A percentile compares a stretch with the other conserved stretches of the same genome.
Evolutionary conservation across 768 basidiomycete species (phyloP).

Genomic region (Trametes cingulata): DNA sequence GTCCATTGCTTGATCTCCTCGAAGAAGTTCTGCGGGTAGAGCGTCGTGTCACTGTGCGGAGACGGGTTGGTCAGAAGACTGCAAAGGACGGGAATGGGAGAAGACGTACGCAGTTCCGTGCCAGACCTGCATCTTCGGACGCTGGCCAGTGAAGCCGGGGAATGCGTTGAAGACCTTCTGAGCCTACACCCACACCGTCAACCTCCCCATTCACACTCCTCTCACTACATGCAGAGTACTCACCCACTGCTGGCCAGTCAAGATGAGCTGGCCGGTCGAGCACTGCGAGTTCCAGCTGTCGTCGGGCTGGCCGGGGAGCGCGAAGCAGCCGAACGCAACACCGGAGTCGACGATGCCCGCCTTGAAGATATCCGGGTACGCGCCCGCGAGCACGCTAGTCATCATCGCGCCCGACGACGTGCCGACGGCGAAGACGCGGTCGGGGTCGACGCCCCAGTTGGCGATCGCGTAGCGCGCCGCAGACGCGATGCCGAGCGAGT

Average conservation of each 20-base stretch:
- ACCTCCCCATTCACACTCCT: too few relatives aligned
- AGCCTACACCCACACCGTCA: constrained; percentile 32
- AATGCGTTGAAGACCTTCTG: constrained; percentile 49
- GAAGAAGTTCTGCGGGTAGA: constrained; percentile 50
- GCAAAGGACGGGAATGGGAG: not conserved
- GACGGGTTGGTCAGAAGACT: not conserved
- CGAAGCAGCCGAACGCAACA: constrained; percentile 57
- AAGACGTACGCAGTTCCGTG: constrained; percentile 47
- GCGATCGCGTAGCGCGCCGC: constrained; percentile 48
- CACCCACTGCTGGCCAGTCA: constrained; percentile 49
- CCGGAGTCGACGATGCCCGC: constrained; percentile 52
- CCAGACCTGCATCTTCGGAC: constrained; percentile 55
- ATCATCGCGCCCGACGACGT: constrained; percentile 59
- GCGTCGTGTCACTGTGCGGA: constrained; percentile 46
- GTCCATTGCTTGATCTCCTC: constrained; percentile 60
- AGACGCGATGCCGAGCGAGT: constrained; percentile 52
- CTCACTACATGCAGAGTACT: not conserved
- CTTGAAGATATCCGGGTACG: constrained; percentile 55
- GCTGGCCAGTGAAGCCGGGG: constrained; percentile 52
- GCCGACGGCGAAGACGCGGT: constrained; percentile 51
- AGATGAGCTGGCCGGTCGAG: constrained; percentile 43
- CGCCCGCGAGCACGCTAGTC: constrained; percentile 55
- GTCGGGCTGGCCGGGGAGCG: constrained; percentile 34
- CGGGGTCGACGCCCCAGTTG: constrained; percentile 48
- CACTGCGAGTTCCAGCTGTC: constrained; percentile 42